A percentile compares a stretch with the other conserved stretches of the same genome.
These are phyloP conservation scores for Pythium brassicae DNA, from an alignment of 352 stramenopile genomes.

Conservation along the genomic window DNA sequence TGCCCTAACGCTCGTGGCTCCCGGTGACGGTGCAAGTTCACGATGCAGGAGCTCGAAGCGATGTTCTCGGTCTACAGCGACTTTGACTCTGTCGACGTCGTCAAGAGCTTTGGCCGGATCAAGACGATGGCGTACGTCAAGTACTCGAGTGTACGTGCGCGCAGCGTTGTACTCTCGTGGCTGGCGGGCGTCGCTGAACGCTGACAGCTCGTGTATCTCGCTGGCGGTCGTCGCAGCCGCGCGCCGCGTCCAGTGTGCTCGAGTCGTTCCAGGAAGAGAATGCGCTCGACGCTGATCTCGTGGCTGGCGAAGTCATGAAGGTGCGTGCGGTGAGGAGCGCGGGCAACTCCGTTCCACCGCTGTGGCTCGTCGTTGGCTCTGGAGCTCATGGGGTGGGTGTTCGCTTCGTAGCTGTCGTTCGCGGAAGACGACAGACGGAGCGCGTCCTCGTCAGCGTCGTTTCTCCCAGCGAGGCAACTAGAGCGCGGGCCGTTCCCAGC, in stretches of 20 bases:
- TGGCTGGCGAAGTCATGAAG: conserved; percentile 45
- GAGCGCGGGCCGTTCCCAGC: conserved; percentile 3
- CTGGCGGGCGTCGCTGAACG: too few species aligned
- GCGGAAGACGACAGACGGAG: conserved; percentile 22
- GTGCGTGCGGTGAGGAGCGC: conserved; percentile 15
- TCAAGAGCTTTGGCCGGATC: conserved; percentile 74
- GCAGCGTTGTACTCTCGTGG: too few species aligned
- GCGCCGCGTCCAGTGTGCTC: conserved; percentile 44
- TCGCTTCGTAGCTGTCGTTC: conserved; percentile 33
- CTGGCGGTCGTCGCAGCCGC: conserved; percentile 18
- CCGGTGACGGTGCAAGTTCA: conserved; percentile 38
- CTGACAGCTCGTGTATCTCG: background rate
- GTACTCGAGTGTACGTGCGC: conserved; percentile 48
- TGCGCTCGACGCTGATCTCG: conserved; percentile 15
- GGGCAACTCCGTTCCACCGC: background rate
- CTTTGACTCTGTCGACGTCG: conserved; percentile 61
- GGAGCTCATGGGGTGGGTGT: background rate
- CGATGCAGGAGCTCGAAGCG: conserved; percentile 66
- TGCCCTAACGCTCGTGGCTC: background rate
- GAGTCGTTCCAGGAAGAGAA: conserved; percentile 44
- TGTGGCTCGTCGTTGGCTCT: background rate
- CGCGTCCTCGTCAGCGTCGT: too few species aligned
- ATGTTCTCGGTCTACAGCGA: conserved; percentile 82
- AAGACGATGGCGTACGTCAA: conserved; percentile 84
- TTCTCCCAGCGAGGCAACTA: conserved; percentile 6